Evolutionary conservation across 495 filamentous ascomycete species (phyloP).

Genomic region (Penicillium antarcticum): DNA sequence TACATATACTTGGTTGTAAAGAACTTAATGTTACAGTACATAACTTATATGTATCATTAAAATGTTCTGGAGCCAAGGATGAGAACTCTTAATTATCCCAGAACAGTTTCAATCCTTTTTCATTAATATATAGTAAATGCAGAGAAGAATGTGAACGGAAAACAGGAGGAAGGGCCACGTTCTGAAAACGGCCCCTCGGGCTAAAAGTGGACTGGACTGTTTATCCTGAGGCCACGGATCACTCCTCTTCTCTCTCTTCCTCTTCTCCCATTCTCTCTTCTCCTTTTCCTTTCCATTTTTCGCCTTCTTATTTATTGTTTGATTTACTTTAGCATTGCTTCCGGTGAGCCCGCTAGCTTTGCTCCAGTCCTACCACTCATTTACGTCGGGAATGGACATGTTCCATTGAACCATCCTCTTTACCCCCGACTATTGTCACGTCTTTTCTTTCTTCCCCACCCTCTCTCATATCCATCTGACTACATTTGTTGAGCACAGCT

Average conservation of each 20-base stretch:
- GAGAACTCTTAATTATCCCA: too few relatives aligned
- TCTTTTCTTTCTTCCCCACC: background rate
- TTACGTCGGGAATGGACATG: constrained; percentile 11
- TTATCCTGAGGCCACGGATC: constrained; percentile 18
- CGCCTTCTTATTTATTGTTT: background rate
- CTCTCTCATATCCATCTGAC: background rate
- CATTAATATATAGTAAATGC: background rate
- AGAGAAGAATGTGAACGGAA: too few relatives aligned
- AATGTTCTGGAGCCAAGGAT: too few relatives aligned
- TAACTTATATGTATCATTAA: too few relatives aligned
- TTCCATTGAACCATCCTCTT: constrained; percentile 9
- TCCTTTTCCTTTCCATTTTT: constrained; percentile 10
- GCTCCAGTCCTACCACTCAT: constrained; percentile 2
- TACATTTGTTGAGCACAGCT: background rate
- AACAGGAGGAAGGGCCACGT: constrained; percentile 4
- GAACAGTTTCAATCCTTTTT: constrained; percentile 8
- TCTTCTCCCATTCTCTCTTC: constrained; percentile 1
- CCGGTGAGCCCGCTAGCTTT: constrained; percentile 4
- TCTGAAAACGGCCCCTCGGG: constrained; percentile 17
- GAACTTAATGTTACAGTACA: too few relatives aligned
- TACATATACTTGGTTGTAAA: background rate
- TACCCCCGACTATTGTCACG: constrained; percentile 5
- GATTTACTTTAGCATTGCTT: background rate
- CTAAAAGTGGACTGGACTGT: constrained; percentile 21
- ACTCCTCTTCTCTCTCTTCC: constrained; percentile 8